Base-by-base conservation (phyloP, 164 flowering plant species). In the Paratinospora sagittata region DNA sequence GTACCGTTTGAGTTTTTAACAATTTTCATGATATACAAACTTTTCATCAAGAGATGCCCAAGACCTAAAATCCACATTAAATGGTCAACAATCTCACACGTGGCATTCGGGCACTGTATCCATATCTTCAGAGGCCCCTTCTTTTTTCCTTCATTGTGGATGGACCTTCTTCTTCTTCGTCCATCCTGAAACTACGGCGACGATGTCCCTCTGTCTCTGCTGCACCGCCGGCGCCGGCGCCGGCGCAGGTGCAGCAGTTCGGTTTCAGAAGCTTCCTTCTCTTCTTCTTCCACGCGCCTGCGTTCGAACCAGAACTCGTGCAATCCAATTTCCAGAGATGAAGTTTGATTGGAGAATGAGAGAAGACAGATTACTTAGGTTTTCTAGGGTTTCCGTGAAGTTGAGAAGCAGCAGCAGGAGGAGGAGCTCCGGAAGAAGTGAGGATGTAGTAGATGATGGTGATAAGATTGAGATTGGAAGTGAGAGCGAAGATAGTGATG, bases 401-500 rank as follows among this genome's bases (percentile, higher is more conserved):
- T 67, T 68, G 26, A 67, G 49, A 45, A 65, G 61, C 27, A 68
- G 60, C 21, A 68, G 70, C 9, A 36, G 39, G 14, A 64, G 63
- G 57, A 70, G 67, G 8, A 41, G 45, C 27, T 43, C 57, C 36
- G 74, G 73, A 27, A 14, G 27, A 45, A 43, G 14, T 13, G 69
- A 58, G 60, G 72, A 36, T 63, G 13, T 67, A 37, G 41, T 24
- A 19, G 34, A 30, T 30, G 34, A 30, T 30, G 68, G 27, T 19
- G 30, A 66, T 27, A 65, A 66, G 43, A 17, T 62, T 33, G 75
- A 57, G 70, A 76, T 60, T 27, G 80, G 69, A 24, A 43, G 26
- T 45, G 75, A 75, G 43, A 41, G 69, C 60, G 87, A 78, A 0
- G 84, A 72, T 0, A 81, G 65, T 0, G 86, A 78, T 0, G 88